These are phyloP conservation scores for Diaporthe aspalathi DNA, from an alignment of 2,329 filamentous ascomycete species.

Conservation along the genomic window DNA sequence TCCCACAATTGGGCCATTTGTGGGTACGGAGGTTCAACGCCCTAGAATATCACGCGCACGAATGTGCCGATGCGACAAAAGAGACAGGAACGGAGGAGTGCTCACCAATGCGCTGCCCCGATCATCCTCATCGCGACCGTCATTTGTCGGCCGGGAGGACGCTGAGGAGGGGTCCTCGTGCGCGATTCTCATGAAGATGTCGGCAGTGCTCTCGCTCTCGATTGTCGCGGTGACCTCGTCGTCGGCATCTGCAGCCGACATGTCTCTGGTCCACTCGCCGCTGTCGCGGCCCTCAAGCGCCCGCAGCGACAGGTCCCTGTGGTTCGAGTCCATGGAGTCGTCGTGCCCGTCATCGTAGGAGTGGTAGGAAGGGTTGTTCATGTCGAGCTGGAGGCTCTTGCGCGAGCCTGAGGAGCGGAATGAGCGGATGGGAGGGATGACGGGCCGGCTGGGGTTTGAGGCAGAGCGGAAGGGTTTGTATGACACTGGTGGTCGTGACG, in stretches of 20 bases:
- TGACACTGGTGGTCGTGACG: constrained; percentile 62
- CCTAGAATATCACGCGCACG: neutral
- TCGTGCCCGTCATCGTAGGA: constrained; percentile 59
- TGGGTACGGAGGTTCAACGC: constrained; percentile 21
- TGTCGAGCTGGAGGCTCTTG: constrained; percentile 65
- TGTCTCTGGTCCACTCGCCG: constrained; percentile 50
- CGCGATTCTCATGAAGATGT: constrained; percentile 70
- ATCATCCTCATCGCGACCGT: constrained; percentile 49
- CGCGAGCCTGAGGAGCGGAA: constrained; percentile 69
- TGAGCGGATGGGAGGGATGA: constrained; percentile 65
- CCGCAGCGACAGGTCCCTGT: constrained; percentile 62
- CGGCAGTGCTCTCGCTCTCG: constrained; percentile 54
- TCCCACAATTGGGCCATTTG: constrained; percentile 33
- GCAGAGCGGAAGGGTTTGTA: constrained; percentile 56
- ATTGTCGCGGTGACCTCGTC: constrained; percentile 53
- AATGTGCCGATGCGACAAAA: neutral
- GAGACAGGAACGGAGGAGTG: constrained; percentile 9
- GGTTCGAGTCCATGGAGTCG: constrained; percentile 53
- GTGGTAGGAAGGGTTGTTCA: constrained; percentile 57
- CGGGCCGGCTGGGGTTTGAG: constrained; percentile 45
- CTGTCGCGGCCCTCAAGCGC: constrained; percentile 61
- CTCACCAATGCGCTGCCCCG: constrained; percentile 40
- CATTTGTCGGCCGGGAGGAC: constrained; percentile 49
- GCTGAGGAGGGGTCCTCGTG: constrained; percentile 58
- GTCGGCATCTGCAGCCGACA: constrained; percentile 57